Evolutionary conservation across 2,329 filamentous ascomycete species (phyloP).

Genomic region (Falciphora oryzae): DNA sequence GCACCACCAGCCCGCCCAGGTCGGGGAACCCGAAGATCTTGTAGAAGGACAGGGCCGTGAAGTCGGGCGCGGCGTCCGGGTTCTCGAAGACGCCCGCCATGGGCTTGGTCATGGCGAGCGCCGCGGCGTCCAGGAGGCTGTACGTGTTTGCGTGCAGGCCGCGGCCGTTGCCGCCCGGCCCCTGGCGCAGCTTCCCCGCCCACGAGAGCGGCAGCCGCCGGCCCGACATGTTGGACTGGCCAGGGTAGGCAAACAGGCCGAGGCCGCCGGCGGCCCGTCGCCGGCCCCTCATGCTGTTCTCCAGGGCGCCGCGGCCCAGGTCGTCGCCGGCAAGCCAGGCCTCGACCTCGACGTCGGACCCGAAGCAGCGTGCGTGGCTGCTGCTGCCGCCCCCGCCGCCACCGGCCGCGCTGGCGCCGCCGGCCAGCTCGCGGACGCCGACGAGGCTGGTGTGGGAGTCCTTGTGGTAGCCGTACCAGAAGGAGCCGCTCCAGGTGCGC

Average conservation of each 20-base stretch:
- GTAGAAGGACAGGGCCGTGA: conserved; percentile 56
- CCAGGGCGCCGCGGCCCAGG: background rate
- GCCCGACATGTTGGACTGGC: conserved; percentile 64
- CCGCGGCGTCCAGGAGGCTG: conserved; percentile 57
- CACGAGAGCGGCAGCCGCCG: conserved; percentile 54
- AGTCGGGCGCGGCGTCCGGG: conserved; percentile 48
- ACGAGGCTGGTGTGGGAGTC: conserved; percentile 60
- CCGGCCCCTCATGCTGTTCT: background rate
- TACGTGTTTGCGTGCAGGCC: conserved; percentile 30
- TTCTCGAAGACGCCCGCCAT: conserved; percentile 47
- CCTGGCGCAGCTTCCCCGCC: conserved; percentile 34
- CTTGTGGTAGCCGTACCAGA: conserved; percentile 56
- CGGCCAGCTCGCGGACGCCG: conserved; percentile 61
- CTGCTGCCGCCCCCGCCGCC: conserved; percentile 55
- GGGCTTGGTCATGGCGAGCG: conserved; percentile 55
- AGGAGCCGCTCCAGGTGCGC: conserved; percentile 36
- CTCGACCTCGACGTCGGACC: conserved; percentile 46
- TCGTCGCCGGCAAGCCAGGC: conserved; percentile 32
- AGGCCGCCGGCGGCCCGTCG: conserved; percentile 21
- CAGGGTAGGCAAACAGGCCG: conserved; percentile 57
- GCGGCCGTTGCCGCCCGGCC: background rate
- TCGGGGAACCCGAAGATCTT: conserved; percentile 66
- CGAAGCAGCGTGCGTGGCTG: conserved; percentile 46
- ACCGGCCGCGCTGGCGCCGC: conserved; percentile 44
- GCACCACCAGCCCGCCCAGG: conserved; percentile 54